These are phyloP conservation scores for Serendipita sp. DNA, from an alignment of 768 basidiomycete genomes.

Conservation along the genomic window DNA sequence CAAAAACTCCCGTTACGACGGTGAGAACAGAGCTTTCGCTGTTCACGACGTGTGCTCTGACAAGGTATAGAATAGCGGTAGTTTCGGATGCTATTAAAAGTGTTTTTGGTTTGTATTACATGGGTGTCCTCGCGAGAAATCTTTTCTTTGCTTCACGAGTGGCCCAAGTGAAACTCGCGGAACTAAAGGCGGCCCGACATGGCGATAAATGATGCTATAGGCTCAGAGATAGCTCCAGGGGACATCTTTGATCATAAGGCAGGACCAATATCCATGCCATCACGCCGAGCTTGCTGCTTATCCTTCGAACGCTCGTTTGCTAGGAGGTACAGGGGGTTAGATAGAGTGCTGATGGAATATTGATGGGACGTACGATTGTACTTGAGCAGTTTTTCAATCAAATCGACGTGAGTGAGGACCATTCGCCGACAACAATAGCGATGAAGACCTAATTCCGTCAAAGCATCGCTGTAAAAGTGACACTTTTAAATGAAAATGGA, in stretches of 20 bases:
- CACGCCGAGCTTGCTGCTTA: constrained; percentile 5
- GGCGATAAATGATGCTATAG: too few species aligned
- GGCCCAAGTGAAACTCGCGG: too few species aligned
- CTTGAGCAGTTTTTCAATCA: constrained; percentile 91
- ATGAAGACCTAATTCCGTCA: constrained; percentile 78
- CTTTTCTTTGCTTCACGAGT: too few species aligned
- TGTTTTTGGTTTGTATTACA: too few species aligned
- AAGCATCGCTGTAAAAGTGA: constrained; percentile 47
- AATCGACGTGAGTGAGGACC: constrained; percentile 94
- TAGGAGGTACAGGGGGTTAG: background rate
- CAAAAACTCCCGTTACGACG: too few species aligned
- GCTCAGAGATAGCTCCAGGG: too few species aligned
- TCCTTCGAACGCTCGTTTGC: constrained; percentile 19
- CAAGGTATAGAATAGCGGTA: too few species aligned
- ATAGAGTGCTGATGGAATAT: background rate
- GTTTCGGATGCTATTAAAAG: too few species aligned
- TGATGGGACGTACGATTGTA: constrained; percentile 66
- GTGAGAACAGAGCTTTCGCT: too few species aligned
- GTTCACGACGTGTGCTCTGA: too few species aligned
- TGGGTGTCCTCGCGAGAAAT: too few species aligned
- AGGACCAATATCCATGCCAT: background rate
- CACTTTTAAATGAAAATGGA: background rate
- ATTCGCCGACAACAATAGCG: constrained; percentile 94
- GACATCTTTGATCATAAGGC: background rate
- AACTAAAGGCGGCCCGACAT: too few species aligned